Evolutionary conservation across 805 yeast genomes (phyloP), one percentile per base, ranked within the genome.

Genomic region (Yamadazyma sp.): DNA sequence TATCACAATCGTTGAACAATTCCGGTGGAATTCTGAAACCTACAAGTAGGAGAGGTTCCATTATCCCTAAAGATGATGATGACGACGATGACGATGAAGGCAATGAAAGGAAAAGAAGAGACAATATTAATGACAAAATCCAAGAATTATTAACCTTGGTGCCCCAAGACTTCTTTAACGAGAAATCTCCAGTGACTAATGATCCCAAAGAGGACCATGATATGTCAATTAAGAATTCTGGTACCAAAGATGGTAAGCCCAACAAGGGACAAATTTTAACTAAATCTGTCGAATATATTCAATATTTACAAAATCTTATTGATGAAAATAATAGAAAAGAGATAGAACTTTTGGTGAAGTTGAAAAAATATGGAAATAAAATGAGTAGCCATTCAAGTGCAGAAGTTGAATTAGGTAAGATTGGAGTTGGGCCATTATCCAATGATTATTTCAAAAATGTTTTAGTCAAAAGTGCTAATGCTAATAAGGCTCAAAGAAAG

Each of bases 231-330:
- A 57, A 52, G 35, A 58, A 53, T 30, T 50, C 63, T 4, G 91
- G 91, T 0, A 83, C 91, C 1, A 82, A 80, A 44, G 91, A 83
- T 49, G 93, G 91, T 2, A 83, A 82, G 46, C 94, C 94, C 0
- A 84, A 83, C 51, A 85, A 85, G 58, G 94, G 94, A 2, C 91
- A 83, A 53, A 82, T 85, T 2, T 62, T 85, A 39, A 74, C 86
- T 7, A 83, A 81, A 50, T 75, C 86, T 0, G 88, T 84, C 2
- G 88, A 82, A 42, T 84, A 82, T 49, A 75, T 85, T 27, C 78
- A 75, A 40, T 62, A 61, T 41, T 57, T 86, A 23, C 94, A 86
- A 53, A 78, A 76, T 41, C 67, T 75, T 39, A 86, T 87, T 39
- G 96, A 87, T 53, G 78, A 76, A 37, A 83, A 78, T 48, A 87